Evolutionary conservation across 2,329 filamentous ascomycete species (phyloP), one percentile per base, ranked within the genome.

Genomic region (Pseudogymnoascus sp.): DNA sequence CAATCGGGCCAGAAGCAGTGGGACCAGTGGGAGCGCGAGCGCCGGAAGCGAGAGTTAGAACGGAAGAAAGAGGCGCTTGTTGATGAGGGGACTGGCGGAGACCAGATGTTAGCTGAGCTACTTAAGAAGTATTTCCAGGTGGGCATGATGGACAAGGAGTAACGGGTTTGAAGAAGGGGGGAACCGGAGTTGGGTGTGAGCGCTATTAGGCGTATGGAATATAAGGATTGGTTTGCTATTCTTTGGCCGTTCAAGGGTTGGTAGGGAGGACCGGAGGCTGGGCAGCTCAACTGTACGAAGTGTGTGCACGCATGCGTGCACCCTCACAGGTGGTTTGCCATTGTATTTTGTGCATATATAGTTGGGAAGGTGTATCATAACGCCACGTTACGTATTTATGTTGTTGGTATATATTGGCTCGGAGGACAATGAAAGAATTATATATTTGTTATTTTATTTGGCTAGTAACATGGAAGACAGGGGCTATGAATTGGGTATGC

Each of bases 11-110:
- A 40, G 37, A 59, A 59, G 13, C 58, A 59, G 35, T 40, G 58
- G 33, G 35, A 59, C 2, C 35, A 37, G 5, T 59, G 58, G 58
- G 58, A 59, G 27, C 33, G 58, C 4, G 58, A 59, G 35, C 35
- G 37, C 13, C 13, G 35, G 18, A 37, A 40, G 35, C 33, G 58
- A 18, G 58, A 59, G 35, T 33, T 59, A 9, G 58, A 40, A 31
- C 33, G 58, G 8, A 59, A 59, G 35, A 59, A 59, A 39, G 58
- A 59, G 58, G 58, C 33, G 18, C 58, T 59, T 31, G 37, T 59
- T 59, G 37, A 37, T 1, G 35, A 59, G 35, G 58, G 35, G 12
- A 59, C 58, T 27, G 58, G 58, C 13, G 58, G 58, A 5, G 58
- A 59, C 12, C n/a, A 40, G 21, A 59, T 37, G 58, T 39, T 59